Percentiles rank a stretch among this genome's conserved stretches.
These are phyloP conservation scores for Cubamyces sp. DNA, from an alignment of 768 basidiomycete genomes.

Conservation along the genomic window DNA sequence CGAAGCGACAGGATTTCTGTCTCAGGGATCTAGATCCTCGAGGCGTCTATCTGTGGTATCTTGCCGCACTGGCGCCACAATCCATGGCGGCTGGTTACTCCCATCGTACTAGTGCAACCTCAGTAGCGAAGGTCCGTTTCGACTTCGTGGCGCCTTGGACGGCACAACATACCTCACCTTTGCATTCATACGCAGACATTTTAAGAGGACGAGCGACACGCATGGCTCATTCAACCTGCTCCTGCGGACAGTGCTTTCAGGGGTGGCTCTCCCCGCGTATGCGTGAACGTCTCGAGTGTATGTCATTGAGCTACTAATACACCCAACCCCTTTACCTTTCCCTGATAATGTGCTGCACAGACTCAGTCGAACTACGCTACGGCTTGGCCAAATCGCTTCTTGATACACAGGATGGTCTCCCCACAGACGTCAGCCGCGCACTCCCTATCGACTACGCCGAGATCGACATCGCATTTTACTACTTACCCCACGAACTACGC, in stretches of 20 bases:
- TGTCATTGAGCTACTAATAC: slow-evolving; percentile 3
- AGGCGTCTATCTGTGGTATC: too few species aligned
- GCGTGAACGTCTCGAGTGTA: slow-evolving; percentile 31
- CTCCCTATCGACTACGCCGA: slow-evolving; percentile 21
- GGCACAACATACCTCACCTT: not conserved
- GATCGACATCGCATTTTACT: slow-evolving; percentile 20
- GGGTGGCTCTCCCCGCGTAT: slow-evolving; percentile 34
- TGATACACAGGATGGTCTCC: slow-evolving; percentile 19
- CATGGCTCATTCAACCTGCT: slow-evolving; percentile 20
- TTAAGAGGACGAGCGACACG: not conserved
- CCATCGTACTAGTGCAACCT: too few species aligned
- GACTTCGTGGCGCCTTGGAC: too few species aligned
- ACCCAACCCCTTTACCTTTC: slow-evolving; percentile 8
- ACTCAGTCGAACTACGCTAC: slow-evolving; percentile 15
- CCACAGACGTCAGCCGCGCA: slow-evolving; percentile 7
- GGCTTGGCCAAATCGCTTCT: slow-evolving; percentile 15
- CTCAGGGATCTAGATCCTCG: too few species aligned
- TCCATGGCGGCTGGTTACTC: too few species aligned
- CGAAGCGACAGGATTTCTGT: too few species aligned
- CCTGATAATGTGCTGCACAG: not conserved
- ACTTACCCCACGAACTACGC: slow-evolving; percentile 16
- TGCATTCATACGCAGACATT: too few species aligned
- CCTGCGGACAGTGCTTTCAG: slow-evolving; percentile 29
- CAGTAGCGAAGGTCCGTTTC: too few species aligned
- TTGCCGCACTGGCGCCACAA: too few species aligned